Base-by-base conservation (phyloP, 352 stramenopile genomes). In the Pythium angustatum region DNA sequence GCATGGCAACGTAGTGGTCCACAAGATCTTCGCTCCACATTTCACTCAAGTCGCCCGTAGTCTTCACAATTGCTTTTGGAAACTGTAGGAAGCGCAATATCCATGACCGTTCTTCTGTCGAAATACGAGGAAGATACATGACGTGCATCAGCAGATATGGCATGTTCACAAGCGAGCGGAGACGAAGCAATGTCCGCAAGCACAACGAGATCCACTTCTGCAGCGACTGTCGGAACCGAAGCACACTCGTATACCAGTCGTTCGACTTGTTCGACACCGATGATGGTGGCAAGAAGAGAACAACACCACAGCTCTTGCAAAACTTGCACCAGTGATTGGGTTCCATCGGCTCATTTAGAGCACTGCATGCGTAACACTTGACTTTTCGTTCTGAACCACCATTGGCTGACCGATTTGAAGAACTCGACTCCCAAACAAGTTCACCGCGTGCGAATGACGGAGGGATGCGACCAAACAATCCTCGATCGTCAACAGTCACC, bases 181-280 rank as follows among this genome's bases (percentile, higher is more conserved):
- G 79, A 4, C 81, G 73, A 44, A 93, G 72, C 11, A 96, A 62
- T 17, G 61, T 81, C 33, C 84, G 73, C 22, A 93, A 24, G 53
- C 82, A 93, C 12, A 83, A 62, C 3, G 79, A 82, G 51, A 94
- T 93, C 87, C 87, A 96, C 50, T 89, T 91, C 41, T 94, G 85
- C 17, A 96, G 62, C 1, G 85, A 90, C 49, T 87, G 72, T 0
- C 87, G 83, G 45, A 94, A 91, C 5, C 85, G 77, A 34, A 89
- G 47, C 9, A 93, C 76, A 34, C 79, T 90, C 21, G 78, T 79
- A 55, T 88, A 90, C 83, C 85, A 96, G 52, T 94, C 87, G 53
- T 79, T 91, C 14, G 87, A 85, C 62, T 79, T 87, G 30, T 78
- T 90, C 34, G 85, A 87, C 24, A 96, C 76, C 0, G 85, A 91